A percentile compares a stretch with the other conserved stretches of the same genome.
Conservation (phyloP, 1,284 basidiomycete species). For the Trichosporon sp. region DNA sequence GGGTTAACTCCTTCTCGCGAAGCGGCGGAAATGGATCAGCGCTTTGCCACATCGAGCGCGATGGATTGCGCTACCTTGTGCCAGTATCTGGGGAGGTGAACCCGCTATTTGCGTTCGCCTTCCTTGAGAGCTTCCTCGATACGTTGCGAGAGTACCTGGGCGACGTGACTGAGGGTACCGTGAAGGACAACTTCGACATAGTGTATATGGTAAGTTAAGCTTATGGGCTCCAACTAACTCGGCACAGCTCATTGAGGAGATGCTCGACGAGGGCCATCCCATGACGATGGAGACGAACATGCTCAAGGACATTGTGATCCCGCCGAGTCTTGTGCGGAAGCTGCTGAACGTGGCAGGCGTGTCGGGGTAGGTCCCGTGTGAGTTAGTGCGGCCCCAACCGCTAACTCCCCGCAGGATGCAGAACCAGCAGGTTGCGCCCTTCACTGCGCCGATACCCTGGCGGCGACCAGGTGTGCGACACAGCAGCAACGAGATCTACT, state of each 20-base stretch:
- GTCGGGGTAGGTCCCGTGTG: conserved; percentile 55
- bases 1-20: conserved; percentile 47
- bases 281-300: conserved; percentile 92
- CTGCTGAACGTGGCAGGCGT: conserved; percentile 67
- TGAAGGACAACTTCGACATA: conserved; percentile 93
- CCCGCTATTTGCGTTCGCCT: conserved; percentile 84
- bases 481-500: conserved; percentile 89
- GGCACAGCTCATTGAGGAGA: conserved; percentile 85
- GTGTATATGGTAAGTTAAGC: conserved; percentile 75
- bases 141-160: conserved; percentile 87
- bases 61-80: conserved; percentile 73
- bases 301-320: conserved; percentile 86
- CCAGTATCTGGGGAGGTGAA: conserved; percentile 80
- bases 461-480: conserved; percentile 81
- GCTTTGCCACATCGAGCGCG: conserved; percentile 70
- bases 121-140: conserved; percentile 79
- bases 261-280: conserved; percentile 89
- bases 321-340: conserved; percentile 81
- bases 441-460: conserved; percentile 94
- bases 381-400: too few relatives aligned
- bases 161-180: conserved; percentile 66
- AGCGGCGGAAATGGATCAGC: conserved; percentile 40
- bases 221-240: conserved; percentile 15
- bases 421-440: conserved; percentile 64
- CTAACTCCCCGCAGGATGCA: conserved; percentile 46